These are phyloP conservation scores for Emydomyces testavorans DNA, from an alignment of 2,329 filamentous ascomycete genomes.

Conservation along the genomic window DNA sequence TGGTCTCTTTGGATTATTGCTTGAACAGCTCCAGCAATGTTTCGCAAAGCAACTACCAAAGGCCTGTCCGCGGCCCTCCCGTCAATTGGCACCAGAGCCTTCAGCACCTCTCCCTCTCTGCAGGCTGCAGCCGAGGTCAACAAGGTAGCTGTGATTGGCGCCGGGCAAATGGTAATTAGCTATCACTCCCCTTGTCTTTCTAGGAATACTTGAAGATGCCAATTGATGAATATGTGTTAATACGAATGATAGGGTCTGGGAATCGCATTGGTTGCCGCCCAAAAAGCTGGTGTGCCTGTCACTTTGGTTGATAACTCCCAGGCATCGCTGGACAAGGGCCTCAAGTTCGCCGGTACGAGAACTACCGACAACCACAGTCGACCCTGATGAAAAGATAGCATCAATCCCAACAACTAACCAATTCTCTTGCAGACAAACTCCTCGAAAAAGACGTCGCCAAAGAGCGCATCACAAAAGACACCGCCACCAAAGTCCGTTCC, in stretches of 20 bases:
- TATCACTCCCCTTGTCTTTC: no score
- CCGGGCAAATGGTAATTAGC: conserved; percentile 73
- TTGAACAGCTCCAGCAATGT: conserved; percentile 24
- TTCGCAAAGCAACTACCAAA: conserved; percentile 27
- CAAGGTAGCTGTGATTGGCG: conserved; percentile 80
- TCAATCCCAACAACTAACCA: no score
- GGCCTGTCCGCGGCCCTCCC: conserved; percentile 25
- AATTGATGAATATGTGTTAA: conserved; percentile 19
- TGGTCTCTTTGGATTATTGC: no score
- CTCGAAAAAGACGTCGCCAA: conserved; percentile 88
- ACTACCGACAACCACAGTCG: no score
- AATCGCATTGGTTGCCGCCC: conserved; percentile 86
- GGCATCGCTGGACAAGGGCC: conserved; percentile 72
- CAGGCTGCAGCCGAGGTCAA: conserved; percentile 62
- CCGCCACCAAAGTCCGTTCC: conserved; percentile 61
- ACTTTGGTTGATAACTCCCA: conserved; percentile 75
- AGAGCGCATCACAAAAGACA: conserved; percentile 67
- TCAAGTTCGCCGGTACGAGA: conserved; percentile 70
- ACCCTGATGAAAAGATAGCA: no score
- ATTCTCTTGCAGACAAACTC: conserved; percentile 57
- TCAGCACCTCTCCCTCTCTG: conserved; percentile 56
- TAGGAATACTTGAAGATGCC: neutral
- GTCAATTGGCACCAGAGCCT: conserved; percentile 41
- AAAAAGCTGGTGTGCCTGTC: conserved; percentile 71
- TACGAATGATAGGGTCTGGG: conserved; percentile 60